These are phyloP conservation scores for Amanita phalloides DNA, from an alignment of 768 basidiomycete species.

Conservation along the genomic window DNA sequence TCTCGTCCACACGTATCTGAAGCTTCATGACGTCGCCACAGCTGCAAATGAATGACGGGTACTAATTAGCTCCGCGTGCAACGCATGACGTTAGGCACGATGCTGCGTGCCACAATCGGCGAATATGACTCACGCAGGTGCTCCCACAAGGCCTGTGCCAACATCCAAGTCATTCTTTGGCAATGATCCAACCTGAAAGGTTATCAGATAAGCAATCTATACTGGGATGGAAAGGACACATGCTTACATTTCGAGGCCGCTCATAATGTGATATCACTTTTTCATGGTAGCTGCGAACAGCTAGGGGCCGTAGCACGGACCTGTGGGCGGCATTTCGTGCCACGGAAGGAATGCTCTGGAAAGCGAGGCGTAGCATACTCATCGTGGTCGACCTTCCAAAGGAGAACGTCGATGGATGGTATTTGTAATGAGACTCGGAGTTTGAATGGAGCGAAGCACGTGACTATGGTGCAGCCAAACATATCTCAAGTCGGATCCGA, in stretches of 20 bases:
- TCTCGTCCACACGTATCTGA: slow-evolving; percentile 93
- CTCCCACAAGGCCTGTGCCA: slow-evolving; percentile 95
- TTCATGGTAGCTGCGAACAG: slow-evolving; percentile 78
- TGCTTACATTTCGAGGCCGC: slow-evolving; percentile 87
- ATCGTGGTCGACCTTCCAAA: slow-evolving; percentile 17
- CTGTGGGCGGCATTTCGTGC: slow-evolving; percentile 32
- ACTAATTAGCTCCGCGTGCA: slow-evolving; percentile 20
- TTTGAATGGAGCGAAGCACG: slow-evolving; percentile 1
- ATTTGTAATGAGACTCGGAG: slow-evolving; percentile 3
- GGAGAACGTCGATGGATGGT: background rate
- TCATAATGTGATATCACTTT: slow-evolving; percentile 98
- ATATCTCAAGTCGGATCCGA: slow-evolving; percentile 2
- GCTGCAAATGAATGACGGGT: slow-evolving; percentile 25
- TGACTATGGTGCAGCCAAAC: background rate
- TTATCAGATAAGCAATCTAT: slow-evolving; percentile 52
- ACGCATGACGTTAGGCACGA: slow-evolving; percentile 5
- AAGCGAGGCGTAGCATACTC: slow-evolving; percentile 62
- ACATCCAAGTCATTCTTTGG: slow-evolving; percentile 88
- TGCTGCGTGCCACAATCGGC: background rate
- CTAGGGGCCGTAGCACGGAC: slow-evolving; percentile 33
- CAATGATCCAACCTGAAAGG: slow-evolving; percentile 82
- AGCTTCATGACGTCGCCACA: slow-evolving; percentile 99
- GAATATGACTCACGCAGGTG: slow-evolving; percentile 67
- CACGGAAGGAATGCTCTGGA: slow-evolving; percentile 39
- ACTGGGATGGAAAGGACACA: slow-evolving; percentile 18